Percentiles rank a stretch among this genome's conserved stretches.
These are phyloP conservation scores for Saccharomyces hybrid DNA, from an alignment of 1,139 yeast genomes.

Conservation along the genomic window DNA sequence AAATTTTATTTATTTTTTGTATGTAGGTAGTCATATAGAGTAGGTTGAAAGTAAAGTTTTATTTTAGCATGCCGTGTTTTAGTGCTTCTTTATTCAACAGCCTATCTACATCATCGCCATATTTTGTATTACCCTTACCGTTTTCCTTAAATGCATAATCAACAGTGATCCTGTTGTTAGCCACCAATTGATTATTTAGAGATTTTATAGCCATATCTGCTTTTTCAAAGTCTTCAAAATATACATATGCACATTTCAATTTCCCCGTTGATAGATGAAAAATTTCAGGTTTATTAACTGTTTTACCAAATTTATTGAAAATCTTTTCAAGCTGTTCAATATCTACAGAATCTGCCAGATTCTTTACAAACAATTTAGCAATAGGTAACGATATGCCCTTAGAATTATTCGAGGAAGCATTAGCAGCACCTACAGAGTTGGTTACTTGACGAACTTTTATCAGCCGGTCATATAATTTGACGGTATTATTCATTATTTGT, in stretches of 20 bases:
- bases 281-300: conserved; percentile 46
- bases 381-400: conserved; percentile 44
- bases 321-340: conserved; percentile 51
- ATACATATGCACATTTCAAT: conserved; percentile 54
- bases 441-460: conserved; percentile 46
- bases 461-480: conserved; percentile 56
- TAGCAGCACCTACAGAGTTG: conserved; percentile 12
- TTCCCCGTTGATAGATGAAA: conserved; percentile 48
- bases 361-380: conserved; percentile 69
- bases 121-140: conserved; percentile 46
- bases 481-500: conserved; percentile 43
- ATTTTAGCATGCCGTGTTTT: conserved; percentile 28
- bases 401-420: not conserved
- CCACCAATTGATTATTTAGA: conserved; percentile 61
- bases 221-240: conserved; percentile 54
- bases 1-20: too few relatives aligned
- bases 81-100: conserved; percentile 61
- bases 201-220: conserved; percentile 68
- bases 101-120: conserved; percentile 77
- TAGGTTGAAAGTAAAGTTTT: not conserved
- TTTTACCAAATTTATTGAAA: conserved; percentile 60
- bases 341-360: conserved; percentile 64
- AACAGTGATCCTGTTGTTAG: conserved; percentile 57
- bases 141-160: conserved; percentile 70
- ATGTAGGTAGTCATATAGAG: too few relatives aligned